Evolutionary conservation across 768 basidiomycete species (phyloP).

Genomic region (Rhizopogon roseolus): DNA sequence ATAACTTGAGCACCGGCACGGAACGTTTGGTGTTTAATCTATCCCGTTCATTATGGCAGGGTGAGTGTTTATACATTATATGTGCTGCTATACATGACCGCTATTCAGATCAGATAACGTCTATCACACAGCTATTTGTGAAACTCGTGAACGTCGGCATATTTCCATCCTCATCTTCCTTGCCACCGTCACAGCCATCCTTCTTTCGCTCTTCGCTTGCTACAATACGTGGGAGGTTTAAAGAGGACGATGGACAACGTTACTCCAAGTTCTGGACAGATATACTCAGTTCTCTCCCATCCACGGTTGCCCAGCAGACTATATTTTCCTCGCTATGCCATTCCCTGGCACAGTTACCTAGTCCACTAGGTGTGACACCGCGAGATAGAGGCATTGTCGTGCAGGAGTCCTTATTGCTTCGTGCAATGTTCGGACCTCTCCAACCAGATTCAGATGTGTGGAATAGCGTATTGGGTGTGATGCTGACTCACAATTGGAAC

Average conservation of each 20-base stretch:
- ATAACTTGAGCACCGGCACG: constrained; percentile 44
- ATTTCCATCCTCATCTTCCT: constrained; percentile 50
- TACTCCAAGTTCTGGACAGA: too few species aligned
- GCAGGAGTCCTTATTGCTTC: constrained; percentile 51
- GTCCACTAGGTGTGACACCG: constrained; percentile 26
- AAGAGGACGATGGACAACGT: too few species aligned
- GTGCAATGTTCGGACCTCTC: constrained; percentile 47
- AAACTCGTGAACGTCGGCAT: constrained; percentile 68
- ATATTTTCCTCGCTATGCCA: constrained; percentile 57
- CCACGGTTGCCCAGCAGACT: constrained; percentile 42
- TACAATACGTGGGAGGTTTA: constrained; percentile 39
- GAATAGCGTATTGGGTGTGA: constrained; percentile 40
- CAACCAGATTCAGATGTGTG: constrained; percentile 44
- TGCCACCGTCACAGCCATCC: constrained; percentile 58
- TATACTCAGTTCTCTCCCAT: too few species aligned
- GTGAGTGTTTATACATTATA: constrained; percentile 28
- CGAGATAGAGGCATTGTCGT: constrained; percentile 40
- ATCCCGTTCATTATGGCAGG: constrained; percentile 32
- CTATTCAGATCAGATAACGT: constrained; percentile 31
- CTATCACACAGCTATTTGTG: constrained; percentile 50
- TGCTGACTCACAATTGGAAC: constrained; percentile 56
- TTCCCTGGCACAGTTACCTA: constrained; percentile 32
- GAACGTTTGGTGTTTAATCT: constrained; percentile 48
- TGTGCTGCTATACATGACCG: constrained; percentile 7
- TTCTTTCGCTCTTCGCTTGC: constrained; percentile 58